These are phyloP conservation scores for Zoysia japonica DNA, from an alignment of 176 grass and related monocot species.

Conservation along the genomic window DNA sequence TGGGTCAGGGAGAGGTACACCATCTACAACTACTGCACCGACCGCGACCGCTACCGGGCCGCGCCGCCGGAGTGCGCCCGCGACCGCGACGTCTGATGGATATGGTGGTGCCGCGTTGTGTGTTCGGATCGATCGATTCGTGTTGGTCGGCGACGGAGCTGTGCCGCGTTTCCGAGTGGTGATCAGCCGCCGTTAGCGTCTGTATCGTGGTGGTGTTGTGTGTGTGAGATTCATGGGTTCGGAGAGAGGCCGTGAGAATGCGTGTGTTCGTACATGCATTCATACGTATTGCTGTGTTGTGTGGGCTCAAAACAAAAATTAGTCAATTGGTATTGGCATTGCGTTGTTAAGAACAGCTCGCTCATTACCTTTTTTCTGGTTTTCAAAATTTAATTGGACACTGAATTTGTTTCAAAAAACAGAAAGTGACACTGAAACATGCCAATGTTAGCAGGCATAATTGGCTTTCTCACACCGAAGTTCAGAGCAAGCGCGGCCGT, in stretches of 20 bases:
- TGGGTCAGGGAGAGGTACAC: slow-evolving; percentile 47
- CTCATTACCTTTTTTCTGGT: background rate
- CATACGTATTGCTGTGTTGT: background rate
- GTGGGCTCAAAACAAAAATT: background rate
- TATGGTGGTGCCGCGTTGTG: too few species aligned
- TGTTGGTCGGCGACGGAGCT: background rate
- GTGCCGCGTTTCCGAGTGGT: background rate
- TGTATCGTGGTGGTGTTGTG: background rate
- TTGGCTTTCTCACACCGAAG: too few species aligned
- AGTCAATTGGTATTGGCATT: background rate
- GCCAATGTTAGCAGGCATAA: background rate
- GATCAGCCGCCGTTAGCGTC: background rate
- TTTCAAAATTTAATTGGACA: too few species aligned
- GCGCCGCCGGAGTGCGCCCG: slow-evolving; percentile 57
- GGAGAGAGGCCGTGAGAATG: background rate
- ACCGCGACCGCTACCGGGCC: slow-evolving; percentile 30
- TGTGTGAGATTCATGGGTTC: background rate
- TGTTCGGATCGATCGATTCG: background rate
- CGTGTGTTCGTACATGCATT: background rate
- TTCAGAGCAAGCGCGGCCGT: background rate
- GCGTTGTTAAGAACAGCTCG: background rate
- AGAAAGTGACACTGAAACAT: background rate
- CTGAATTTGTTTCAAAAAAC: too few species aligned
- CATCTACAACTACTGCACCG: slow-evolving; percentile 88
- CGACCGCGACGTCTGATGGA: slow-evolving; percentile 60